Base-by-base conservation (phyloP, 768 basidiomycete species). In the Collybia sordida region DNA sequence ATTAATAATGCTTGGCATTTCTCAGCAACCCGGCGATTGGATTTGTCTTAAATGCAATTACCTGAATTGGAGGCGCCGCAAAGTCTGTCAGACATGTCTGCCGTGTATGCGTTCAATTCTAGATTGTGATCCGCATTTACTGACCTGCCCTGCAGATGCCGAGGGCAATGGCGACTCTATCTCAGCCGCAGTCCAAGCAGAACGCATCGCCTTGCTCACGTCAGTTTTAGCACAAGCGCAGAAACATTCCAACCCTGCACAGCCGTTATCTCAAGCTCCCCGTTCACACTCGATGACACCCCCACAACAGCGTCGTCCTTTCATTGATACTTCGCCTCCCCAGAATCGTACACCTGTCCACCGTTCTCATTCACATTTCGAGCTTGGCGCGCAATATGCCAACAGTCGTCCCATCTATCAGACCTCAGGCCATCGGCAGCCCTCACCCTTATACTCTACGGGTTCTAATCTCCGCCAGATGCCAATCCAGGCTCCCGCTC, bases 111-210 rank as follows among this genome's bases (percentile, higher is more conserved):
- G 51, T 47, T 51, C 51, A 50, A 19, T 14, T 12, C 14, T 6
- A 14, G 6, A 6, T 3, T 31, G 31, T 11, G 11, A 12, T 31
- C 9, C 3, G 9, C 31, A 12, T 11, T 3, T 11, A 3, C 31
- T 31, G 9, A 31, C 42, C 41, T 28, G 45, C 41, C 19, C 48
- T 38, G 40, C 53, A 91, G 89, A 91, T 55, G 90, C 90, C 11
- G 90, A 93, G 62, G 90, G 90, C 1, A 92, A 93, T 58, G 88
- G 89, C 3, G 90, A 93, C 64, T 91, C 88, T 3, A 89, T 92
- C 59, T 90, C 89, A 39, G 79, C 85, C 31, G 86, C 88, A 19
- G 89, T 92, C 37, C 90, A 93, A 66, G 84, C 88, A 14, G 90
- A 92, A 62, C 83, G 90, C 47, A 90, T 93, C 56, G 84, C 86